Percentiles rank a stretch among this genome's conserved stretches.
These are phyloP conservation scores for Aristolochia fimbriata DNA, from an alignment of 164 flowering plant species.

Conservation along the genomic window DNA sequence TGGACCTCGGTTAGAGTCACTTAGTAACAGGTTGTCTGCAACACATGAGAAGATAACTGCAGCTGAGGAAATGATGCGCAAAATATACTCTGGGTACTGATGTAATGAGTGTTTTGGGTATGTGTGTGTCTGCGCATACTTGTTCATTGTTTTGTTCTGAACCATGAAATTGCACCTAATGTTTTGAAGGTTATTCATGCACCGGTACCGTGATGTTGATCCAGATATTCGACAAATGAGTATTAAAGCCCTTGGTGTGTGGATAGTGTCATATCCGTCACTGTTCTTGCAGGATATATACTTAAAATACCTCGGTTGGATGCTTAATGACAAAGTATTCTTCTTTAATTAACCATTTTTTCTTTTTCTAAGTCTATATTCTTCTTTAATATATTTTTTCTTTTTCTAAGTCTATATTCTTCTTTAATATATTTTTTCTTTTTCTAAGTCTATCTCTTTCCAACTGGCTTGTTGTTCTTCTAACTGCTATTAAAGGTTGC, in stretches of 20 bases:
- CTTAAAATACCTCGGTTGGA: constrained; percentile 98
- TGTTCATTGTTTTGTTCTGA: too few species aligned
- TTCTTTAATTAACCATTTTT: constrained; percentile 2
- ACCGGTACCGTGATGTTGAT: constrained; percentile 94
- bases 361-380: background rate
- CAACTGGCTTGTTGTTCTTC: background rate
- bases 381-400: constrained; percentile 1
- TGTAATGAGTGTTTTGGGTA: background rate
- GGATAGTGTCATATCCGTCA: constrained; percentile 92
- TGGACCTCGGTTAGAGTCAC: constrained; percentile 90
- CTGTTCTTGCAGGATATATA: constrained; percentile 87
- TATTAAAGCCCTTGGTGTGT: constrained; percentile 86
- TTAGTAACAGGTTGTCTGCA: constrained; percentile 58
- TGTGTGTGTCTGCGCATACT: too few species aligned
- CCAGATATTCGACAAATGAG: constrained; percentile 79
- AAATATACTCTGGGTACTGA: constrained; percentile 78
- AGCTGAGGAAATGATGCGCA: constrained; percentile 90
- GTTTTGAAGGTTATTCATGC: constrained; percentile 80
- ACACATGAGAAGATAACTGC: constrained; percentile 74
- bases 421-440: constrained; percentile 3
- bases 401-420: constrained; percentile 20
- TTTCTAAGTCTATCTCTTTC: background rate
- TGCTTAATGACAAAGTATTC: constrained; percentile 86
- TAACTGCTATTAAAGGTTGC: constrained; percentile 47
- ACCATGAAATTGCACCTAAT: too few species aligned